Evolutionary conservation across 2,329 filamentous ascomycete species (phyloP).

Genomic region (Ophidiomyces ophidiicola): DNA sequence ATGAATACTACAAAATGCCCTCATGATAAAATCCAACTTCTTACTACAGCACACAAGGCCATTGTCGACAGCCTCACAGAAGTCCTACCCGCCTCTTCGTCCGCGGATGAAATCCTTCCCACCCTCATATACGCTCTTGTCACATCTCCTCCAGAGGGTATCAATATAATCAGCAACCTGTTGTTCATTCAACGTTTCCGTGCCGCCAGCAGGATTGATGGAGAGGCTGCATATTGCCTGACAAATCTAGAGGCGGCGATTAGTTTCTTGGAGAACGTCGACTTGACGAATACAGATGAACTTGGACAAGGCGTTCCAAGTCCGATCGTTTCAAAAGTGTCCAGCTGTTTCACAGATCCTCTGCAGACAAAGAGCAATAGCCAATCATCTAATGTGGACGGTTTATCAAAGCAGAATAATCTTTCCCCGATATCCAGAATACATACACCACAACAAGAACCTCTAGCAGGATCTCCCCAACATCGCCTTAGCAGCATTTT

Average conservation of each 20-base stretch:
- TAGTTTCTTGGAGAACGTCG: slow-evolving; percentile 88
- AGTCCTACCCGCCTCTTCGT: slow-evolving; percentile 60
- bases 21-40: slow-evolving; percentile 75
- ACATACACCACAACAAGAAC: slow-evolving; percentile 20
- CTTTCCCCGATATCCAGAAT: slow-evolving; percentile 18
- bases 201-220: slow-evolving; percentile 72
- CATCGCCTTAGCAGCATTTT: slow-evolving; percentile 74
- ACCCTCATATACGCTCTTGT: slow-evolving; percentile 95
- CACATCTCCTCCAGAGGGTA: slow-evolving; percentile 70
- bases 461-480: slow-evolving; percentile 43
- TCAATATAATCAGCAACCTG: slow-evolving; percentile 88
- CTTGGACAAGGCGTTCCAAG: not conserved
- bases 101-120: slow-evolving; percentile 91
- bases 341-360: not conserved
- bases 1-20: slow-evolving; percentile 87
- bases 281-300: slow-evolving; percentile 62
- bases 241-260: slow-evolving; percentile 93
- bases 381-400: not conserved
- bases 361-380: not conserved
- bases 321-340: not conserved
- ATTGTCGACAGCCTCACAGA: slow-evolving; percentile 76
- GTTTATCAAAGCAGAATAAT: not conserved
- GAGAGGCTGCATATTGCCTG: slow-evolving; percentile 89
- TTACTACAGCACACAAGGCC: slow-evolving; percentile 80
- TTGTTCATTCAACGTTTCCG: slow-evolving; percentile 89